Evolutionary conservation across 768 basidiomycete species (phyloP), one percentile per base, ranked within the genome.

Genomic region (Hypholoma sublateritium): DNA sequence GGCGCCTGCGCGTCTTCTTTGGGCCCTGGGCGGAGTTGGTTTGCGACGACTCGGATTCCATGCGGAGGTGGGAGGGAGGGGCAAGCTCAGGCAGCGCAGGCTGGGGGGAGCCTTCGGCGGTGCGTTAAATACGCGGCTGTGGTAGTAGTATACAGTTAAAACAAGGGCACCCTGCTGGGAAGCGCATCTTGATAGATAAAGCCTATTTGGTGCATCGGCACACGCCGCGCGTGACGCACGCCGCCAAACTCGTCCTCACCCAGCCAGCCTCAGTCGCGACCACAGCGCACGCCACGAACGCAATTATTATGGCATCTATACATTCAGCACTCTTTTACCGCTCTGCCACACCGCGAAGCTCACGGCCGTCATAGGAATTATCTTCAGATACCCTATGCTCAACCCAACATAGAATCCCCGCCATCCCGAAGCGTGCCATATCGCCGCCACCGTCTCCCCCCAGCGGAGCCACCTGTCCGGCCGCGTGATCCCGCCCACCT

Each of bases 301-400:
- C 21, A 42, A 45, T 43, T 44, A 52, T 28, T 51, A 34, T 52
- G 32, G 25, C 25, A 36, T 17, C 17, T 51, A 56, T 42, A 50
- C 77, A 65, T 74, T 66, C 45, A 80, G 70, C 21, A 87, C 48
- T 45, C 85, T 74, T 74, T 91, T 91, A 66, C 84, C 80, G 58
- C 84, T 77, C 69, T 95, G 90, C 95, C 95, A 97, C n/a, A 88
- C 89, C 9, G 92, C 80, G 65, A 88, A 96, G 70, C 89, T 91
- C 55, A 96, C 88, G 56, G 94, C 93, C 21, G 88, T 96, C 95
- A 98, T 96, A 12, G 96, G 96, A 56, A 97, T 83, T 41, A 96
- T 86, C 79, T 98, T 98, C 53, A 98, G 64, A 73, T 93, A 97
- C 2, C 96, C 96, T 63, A 98, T 91, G 55, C 86, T 83, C 59